These are phyloP conservation scores for Saccharum hybrid DNA, from an alignment of 202 grass and related monocot genomes.

Conservation along the genomic window DNA sequence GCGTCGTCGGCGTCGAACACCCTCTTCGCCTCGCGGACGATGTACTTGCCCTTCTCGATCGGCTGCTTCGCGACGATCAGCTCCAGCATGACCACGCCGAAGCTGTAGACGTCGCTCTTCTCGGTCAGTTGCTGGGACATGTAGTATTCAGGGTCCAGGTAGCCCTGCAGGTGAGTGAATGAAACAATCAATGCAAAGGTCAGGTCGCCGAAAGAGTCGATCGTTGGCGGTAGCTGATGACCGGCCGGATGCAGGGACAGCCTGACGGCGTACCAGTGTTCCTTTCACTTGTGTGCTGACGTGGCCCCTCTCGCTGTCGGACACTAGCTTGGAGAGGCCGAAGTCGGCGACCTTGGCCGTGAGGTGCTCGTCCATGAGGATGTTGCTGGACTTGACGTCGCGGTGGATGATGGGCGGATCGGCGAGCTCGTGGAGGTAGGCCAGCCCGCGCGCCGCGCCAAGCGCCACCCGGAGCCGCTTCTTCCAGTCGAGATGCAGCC, in stretches of 20 bases:
- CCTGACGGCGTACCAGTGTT: constrained; percentile 58
- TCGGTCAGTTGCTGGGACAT: constrained; percentile 88
- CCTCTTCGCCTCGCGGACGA: constrained; percentile 73
- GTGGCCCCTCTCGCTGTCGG: constrained; percentile 73
- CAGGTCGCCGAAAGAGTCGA: not conserved
- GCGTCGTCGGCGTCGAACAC: constrained; percentile 55
- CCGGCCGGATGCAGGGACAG: not conserved
- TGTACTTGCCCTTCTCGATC: constrained; percentile 89
- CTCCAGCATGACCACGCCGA: constrained; percentile 93
- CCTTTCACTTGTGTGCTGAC: constrained; percentile 96
- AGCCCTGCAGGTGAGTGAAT: constrained; percentile 69
- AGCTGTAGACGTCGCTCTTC: constrained; percentile 98
- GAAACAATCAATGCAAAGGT: not conserved
- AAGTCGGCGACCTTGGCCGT: constrained; percentile 99
- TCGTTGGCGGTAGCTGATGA: no score
- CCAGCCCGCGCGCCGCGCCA: constrained; percentile 76
- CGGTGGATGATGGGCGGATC: constrained; percentile 97
- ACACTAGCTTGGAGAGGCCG: constrained; percentile 82
- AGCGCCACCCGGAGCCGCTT: constrained; percentile 77
- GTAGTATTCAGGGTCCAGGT: constrained; percentile 97
- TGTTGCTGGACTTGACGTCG: constrained; percentile 97
- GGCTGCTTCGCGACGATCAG: constrained; percentile 79
- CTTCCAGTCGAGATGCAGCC: constrained; percentile 81
- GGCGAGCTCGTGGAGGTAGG: constrained; percentile 93
- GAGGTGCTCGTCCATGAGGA: constrained; percentile 91